phyloP scores from a whole-genome alignment of 208 protist genomes.

The Crithidia thermophila region DNA sequence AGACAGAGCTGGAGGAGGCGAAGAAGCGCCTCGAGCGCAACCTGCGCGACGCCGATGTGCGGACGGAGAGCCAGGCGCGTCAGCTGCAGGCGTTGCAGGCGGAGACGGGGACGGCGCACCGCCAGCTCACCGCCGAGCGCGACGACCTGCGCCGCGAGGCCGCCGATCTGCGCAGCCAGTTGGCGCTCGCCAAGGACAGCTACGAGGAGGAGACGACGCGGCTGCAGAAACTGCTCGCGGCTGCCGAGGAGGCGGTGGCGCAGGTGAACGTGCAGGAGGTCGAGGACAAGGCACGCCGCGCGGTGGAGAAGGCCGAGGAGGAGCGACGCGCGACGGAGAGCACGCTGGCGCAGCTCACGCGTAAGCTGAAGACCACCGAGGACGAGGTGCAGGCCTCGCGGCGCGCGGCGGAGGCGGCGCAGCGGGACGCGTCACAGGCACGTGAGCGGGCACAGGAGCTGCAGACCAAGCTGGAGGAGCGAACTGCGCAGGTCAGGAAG shows the following conservation, averaged over 20 bases:
- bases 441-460: slow-evolving; percentile 29
- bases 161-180: slow-evolving; percentile 36
- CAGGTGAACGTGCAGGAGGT: slow-evolving; percentile 33
- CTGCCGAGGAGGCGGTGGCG: slow-evolving; percentile 37
- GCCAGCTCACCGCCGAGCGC: slow-evolving; percentile 43
- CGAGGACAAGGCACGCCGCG: slow-evolving; percentile 27
- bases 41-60: slow-evolving; percentile 47
- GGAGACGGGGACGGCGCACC: slow-evolving; percentile 31
- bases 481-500: slow-evolving; percentile 30
- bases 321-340: slow-evolving; percentile 36
- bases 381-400: slow-evolving; percentile 38
- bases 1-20: slow-evolving; percentile 49
- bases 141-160: slow-evolving; percentile 55
- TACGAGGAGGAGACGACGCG: slow-evolving; percentile 61
- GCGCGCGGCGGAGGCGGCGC: slow-evolving; percentile 31
- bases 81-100: slow-evolving; percentile 55
- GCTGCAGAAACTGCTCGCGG: slow-evolving; percentile 31
- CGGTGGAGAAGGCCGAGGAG: slow-evolving; percentile 52
- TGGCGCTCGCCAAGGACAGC: slow-evolving; percentile 22
- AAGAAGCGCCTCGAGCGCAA: slow-evolving; percentile 53
- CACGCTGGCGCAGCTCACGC: slow-evolving; percentile 38
- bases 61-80: slow-evolving; percentile 38
- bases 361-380: slow-evolving; percentile 38
- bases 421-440: slow-evolving; percentile 31
- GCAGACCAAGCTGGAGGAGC: slow-evolving; percentile 44